These are phyloP conservation scores for Cryptococcus sp. DNA, from an alignment of 1,284 basidiomycete genomes.

Conservation along the genomic window DNA sequence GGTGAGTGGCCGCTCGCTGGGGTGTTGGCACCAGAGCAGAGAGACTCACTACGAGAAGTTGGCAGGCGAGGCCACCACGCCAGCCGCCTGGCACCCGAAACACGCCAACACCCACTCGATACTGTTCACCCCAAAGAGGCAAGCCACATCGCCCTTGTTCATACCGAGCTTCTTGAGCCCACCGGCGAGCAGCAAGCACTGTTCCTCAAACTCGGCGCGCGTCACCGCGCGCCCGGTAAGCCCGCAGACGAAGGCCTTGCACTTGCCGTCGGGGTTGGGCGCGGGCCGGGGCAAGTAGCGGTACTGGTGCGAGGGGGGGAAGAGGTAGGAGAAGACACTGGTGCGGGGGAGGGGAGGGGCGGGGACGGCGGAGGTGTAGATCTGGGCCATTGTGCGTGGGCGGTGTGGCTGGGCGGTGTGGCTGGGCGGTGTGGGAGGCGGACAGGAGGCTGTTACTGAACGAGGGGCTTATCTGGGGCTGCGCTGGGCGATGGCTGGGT, in stretches of 20 bases:
- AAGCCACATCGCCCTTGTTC: slow-evolving; percentile 36
- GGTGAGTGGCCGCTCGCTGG: slow-evolving; percentile 30
- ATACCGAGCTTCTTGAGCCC: slow-evolving; percentile 52
- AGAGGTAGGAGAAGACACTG: slow-evolving; percentile 36
- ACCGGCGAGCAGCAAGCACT: slow-evolving; percentile 59
- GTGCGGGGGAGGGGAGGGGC: slow-evolving; percentile 33
- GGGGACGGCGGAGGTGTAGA: slow-evolving; percentile 27
- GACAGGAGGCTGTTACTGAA: too few relatives aligned
- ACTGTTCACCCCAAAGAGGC: slow-evolving; percentile 55
- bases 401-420: slow-evolving; percentile 5
- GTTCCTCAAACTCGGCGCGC: slow-evolving; percentile 57
- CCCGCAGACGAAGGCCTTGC: slow-evolving; percentile 65
- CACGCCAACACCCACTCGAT: slow-evolving; percentile 62
- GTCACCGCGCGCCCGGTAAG: slow-evolving; percentile 58
- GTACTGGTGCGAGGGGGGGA: slow-evolving; percentile 17
- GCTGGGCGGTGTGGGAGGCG: slow-evolving; percentile 7
- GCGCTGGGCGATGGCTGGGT: too few relatives aligned
- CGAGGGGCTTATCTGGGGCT: too few relatives aligned
- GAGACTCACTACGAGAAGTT: slow-evolving; percentile 48
- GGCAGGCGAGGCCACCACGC: slow-evolving; percentile 37
- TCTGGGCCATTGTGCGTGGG: slow-evolving; percentile 12
- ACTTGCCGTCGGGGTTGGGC: slow-evolving; percentile 18
- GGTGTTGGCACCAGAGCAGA: slow-evolving; percentile 38
- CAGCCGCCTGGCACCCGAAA: slow-evolving; percentile 54
- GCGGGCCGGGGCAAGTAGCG: slow-evolving; percentile 14